Evolutionary conservation across 2,329 filamentous ascomycete genomes (phyloP), one percentile per base, ranked within the genome.

Genomic region (Fusarium buxicola): DNA sequence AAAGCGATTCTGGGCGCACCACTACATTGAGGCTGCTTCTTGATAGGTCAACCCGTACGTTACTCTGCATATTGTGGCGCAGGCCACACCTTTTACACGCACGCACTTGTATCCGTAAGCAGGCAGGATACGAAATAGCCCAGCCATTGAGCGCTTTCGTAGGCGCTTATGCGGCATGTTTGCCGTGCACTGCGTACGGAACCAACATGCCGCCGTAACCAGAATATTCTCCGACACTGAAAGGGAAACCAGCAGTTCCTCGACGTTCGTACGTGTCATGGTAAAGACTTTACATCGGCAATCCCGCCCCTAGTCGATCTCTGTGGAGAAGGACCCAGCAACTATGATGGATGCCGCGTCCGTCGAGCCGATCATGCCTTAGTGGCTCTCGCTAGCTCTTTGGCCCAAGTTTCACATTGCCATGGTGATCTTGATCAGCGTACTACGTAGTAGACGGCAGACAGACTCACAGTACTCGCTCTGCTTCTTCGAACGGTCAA

Each of bases 11-110:
- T 36, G 43, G 21, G 15, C 18, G 36, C 24, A 24, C 25, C 28
- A 16, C 27, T 18, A 34, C 27, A 24, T 10, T 25, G 13, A 13
- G 16, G 18, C 27, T 47, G 13, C 13, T 18, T 16, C 41, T 50
- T 38, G 30, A 65, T 65, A 62, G 56, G 61, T 3, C 38, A 43
- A 45, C n/a, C 32, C 61, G 61, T 58, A 64, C 21, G 21, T 21
- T 21, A 21, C 40, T 44, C 38, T 13, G 28, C 18, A 16, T 18
- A 25, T 28, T 41, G 21, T 36, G 34, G 21, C 31, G 49, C 40
- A 46, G 49, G 32, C 32, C 36, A 34, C 16, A 40, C 41, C 27
- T 38, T 11, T 36, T 16, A 8, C 31, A 13, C 31, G 9, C 31
- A 13, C 31, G 31, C 18, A 35, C 46, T 32, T 45, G 41, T 15